Conservation (phyloP, 768 basidiomycete genomes). For the Tubosaeta brunneosetosa region DNA sequence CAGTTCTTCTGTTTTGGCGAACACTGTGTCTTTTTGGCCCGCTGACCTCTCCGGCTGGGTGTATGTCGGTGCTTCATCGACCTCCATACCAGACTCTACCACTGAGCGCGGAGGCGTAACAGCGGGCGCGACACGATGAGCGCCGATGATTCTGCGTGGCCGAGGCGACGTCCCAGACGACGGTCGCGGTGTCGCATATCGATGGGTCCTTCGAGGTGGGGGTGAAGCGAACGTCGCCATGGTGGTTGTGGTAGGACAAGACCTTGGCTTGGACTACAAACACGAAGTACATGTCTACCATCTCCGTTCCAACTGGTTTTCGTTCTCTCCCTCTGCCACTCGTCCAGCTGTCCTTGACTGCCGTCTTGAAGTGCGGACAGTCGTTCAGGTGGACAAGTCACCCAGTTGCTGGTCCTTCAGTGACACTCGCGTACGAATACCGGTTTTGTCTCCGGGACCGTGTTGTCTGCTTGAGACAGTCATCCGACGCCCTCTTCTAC, state of each 20-base stretch:
- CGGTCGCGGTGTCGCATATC: slow-evolving; percentile 26
- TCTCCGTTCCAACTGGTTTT: slow-evolving; percentile 39
- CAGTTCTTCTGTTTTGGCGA: slow-evolving; percentile 72
- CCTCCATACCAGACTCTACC: slow-evolving; percentile 58
- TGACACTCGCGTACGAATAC: slow-evolving; percentile 53
- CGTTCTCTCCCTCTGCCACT: slow-evolving; percentile 54
- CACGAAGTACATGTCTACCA: slow-evolving; percentile 4
- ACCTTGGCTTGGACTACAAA: not conserved
- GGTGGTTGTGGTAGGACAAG: not conserved
- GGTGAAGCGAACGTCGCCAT: slow-evolving; percentile 57
- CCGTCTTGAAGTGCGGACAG: slow-evolving; percentile 79
- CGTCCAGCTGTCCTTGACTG: slow-evolving; percentile 70
- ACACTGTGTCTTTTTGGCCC: slow-evolving; percentile 37
- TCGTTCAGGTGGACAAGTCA: slow-evolving; percentile 77
- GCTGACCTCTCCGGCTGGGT: slow-evolving; percentile 34
- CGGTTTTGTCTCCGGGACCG: slow-evolving; percentile 77
- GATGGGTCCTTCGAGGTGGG: slow-evolving; percentile 48
- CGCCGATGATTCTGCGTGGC: slow-evolving; percentile 23
- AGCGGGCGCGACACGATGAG: slow-evolving; percentile 16
- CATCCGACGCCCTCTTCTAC: slow-evolving; percentile 60
- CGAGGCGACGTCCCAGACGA: slow-evolving; percentile 24
- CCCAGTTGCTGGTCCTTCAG: slow-evolving; percentile 18
- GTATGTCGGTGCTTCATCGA: slow-evolving; percentile 49
- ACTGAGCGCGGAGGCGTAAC: slow-evolving; percentile 30
- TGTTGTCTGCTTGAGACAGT: slow-evolving; percentile 78